phyloP scores from a whole-genome alignment of 768 basidiomycete species.

The Panaeolus cyanescens region DNA sequence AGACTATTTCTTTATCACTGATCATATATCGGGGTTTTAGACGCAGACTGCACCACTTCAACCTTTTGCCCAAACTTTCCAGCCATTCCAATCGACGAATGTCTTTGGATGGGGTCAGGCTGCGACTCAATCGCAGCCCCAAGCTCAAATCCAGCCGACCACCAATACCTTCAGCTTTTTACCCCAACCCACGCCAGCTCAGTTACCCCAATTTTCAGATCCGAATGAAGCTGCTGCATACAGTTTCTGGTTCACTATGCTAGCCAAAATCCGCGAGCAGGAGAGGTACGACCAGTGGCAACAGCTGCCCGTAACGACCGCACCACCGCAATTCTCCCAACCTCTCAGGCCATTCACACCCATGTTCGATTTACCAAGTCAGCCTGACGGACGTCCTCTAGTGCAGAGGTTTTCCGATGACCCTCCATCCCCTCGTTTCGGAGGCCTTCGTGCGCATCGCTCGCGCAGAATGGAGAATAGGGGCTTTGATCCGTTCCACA shows the following conservation, averaged over 20 bases:
- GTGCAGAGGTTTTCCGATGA: background rate
- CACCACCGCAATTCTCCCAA: background rate
- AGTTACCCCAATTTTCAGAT: background rate
- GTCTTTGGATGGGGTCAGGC: background rate
- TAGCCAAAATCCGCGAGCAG: background rate
- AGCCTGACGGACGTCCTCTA: background rate
- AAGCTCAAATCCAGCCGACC: background rate
- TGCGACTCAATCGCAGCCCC: background rate
- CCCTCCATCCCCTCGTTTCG: background rate
- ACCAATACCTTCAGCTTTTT: background rate
- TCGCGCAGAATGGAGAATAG: background rate
- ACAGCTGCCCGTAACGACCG: background rate
- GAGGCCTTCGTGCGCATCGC: background rate
- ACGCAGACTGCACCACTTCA: background rate
- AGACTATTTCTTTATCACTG: background rate
- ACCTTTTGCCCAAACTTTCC: background rate
- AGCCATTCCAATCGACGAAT: background rate
- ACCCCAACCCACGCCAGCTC: background rate
- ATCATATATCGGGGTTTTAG: background rate
- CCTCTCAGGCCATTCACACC: conserved; percentile 1
- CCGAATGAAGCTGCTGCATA: background rate
- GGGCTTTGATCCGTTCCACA: conserved; percentile 2
- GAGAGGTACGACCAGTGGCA: background rate
- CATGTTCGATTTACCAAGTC: background rate
- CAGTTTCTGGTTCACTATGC: background rate